A percentile compares a stretch with the other conserved stretches of the same genome.
phyloP scores from a whole-genome alignment of 2,329 filamentous ascomycete genomes.

The Neofusicoccum cordaticola region DNA sequence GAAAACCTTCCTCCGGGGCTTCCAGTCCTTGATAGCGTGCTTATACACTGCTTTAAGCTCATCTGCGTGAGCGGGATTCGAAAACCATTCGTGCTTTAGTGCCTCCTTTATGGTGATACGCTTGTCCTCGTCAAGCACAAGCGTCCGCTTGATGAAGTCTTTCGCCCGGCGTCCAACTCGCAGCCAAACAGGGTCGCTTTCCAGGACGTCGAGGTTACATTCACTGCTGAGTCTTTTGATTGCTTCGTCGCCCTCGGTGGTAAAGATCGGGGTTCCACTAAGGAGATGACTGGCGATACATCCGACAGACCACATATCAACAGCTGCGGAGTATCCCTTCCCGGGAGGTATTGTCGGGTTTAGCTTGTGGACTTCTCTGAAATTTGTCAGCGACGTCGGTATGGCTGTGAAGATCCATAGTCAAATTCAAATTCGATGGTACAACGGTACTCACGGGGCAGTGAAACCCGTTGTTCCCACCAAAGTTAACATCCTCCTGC shows the following conservation, averaged over 20 bases:
- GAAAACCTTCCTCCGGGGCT: slow-evolving; percentile 35
- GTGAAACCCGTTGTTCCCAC: slow-evolving; percentile 57
- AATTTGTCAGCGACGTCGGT: not conserved
- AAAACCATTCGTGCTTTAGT: slow-evolving; percentile 56
- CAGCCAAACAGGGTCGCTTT: slow-evolving; percentile 43
- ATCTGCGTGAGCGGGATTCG: slow-evolving; percentile 36
- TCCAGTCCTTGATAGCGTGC: slow-evolving; percentile 50
- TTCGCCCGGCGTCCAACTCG: slow-evolving; percentile 44
- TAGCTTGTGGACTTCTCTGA: slow-evolving; percentile 35
- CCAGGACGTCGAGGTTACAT: slow-evolving; percentile 46
- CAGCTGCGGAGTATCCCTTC: slow-evolving; percentile 54
- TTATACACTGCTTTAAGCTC: slow-evolving; percentile 52
- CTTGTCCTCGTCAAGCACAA: slow-evolving; percentile 48
- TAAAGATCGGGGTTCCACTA: slow-evolving; percentile 41
- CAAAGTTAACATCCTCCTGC: slow-evolving; percentile 49
- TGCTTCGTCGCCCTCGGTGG: slow-evolving; percentile 20
- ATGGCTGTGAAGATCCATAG: too few species aligned
- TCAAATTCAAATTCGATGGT: not conserved
- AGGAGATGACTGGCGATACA: slow-evolving; percentile 53
- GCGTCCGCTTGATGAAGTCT: slow-evolving; percentile 53
- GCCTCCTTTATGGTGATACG: slow-evolving; percentile 56
- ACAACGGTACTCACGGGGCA: slow-evolving; percentile 48
- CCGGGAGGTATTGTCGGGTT: slow-evolving; percentile 27
- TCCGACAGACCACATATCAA: slow-evolving; percentile 64
- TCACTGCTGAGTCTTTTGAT: slow-evolving; percentile 35